Evolutionary conservation across 139 green algal species (phyloP), one percentile per base, ranked within the genome.

Genomic region (Spirogloea muscicola): DNA sequence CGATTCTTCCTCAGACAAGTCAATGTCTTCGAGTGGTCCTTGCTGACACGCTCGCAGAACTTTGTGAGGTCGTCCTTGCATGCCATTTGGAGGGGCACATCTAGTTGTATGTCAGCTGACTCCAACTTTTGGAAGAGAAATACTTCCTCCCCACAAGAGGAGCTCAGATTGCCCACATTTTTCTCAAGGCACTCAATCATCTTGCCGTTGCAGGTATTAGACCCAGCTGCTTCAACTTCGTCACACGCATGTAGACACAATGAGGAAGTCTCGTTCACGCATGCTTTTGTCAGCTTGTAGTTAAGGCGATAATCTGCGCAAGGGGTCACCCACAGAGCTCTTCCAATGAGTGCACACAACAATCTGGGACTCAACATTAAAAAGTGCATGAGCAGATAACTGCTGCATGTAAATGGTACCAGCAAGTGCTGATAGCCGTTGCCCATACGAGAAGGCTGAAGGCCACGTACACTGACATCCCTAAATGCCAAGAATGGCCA

Each of bases 131-230:
- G 73, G 49, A 91, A 89, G 77, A 90, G 89, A 55, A 89, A 84
- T 13, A 95, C 84, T 83, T 94, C 87, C 44, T 91, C 81, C 21
- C 79, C 73, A 84, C 90, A 95, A 1, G 77, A 77, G 37, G 88
- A 82, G 34, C 16, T 82, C 25, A 96, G 80, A 2, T 90, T 43
- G 6, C 88, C 89, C 18, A 74, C 68, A 52, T 89, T 89, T n/a
- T 93, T 82, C 1, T 82, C 88, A 67, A 95, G 80, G 87, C 91
- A 96, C 49, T 83, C 84, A 69, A 93, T 85, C 60, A 95, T 89
- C 21, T 72, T 84, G 49, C 89, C 90, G 5, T 84, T 80, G 49
- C 91, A 95, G 1, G 85, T 74, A 73, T 91, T 82, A 3, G 61
- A 36, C n/a, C n/a, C n/a, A n/a, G 0, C 13, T 6, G 18, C 85